These are phyloP conservation scores for Staphylotrichum longicolle DNA, from an alignment of 495 filamentous ascomycete genomes.

Conservation along the genomic window DNA sequence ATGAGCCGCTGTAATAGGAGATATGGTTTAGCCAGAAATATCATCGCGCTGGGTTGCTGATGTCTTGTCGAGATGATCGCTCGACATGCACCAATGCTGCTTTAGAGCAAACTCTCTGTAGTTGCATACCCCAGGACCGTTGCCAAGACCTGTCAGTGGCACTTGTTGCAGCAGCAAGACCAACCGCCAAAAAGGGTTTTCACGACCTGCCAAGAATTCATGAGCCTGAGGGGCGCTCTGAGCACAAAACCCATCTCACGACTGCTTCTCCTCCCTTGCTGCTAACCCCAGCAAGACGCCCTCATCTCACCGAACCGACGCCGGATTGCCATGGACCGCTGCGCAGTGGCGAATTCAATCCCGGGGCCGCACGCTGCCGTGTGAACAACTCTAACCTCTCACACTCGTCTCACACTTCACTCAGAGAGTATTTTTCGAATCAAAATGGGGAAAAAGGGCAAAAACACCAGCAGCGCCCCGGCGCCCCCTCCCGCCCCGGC, in stretches of 20 bases:
- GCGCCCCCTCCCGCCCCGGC: conserved; percentile 22
- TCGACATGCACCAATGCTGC: too few relatives aligned
- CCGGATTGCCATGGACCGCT: conserved; percentile 19
- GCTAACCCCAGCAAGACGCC: background rate
- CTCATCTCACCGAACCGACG: conserved; percentile 1
- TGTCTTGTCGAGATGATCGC: too few relatives aligned
- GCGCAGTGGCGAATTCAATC: conserved; percentile 5
- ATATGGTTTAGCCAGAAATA: too few relatives aligned
- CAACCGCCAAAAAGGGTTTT: background rate
- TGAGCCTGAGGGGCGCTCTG: background rate
- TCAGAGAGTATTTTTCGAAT: too few relatives aligned
- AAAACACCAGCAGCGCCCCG: conserved; percentile 42
- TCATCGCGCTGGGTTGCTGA: too few relatives aligned
- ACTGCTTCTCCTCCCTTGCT: background rate
- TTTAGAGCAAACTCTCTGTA: background rate
- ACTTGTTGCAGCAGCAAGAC: background rate
- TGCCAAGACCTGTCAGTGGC: conserved; percentile 1
- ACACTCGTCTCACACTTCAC: conserved; percentile 3
- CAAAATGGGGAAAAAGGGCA: conserved; percentile 49
- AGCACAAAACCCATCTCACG: conserved; percentile 10
- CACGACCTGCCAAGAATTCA: conserved; percentile 9
- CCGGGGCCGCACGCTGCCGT: conserved; percentile 1
- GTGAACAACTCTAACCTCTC: conserved; percentile 10
- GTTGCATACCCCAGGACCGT: background rate
- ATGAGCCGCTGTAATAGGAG: too few relatives aligned